Conservation (phyloP, 2,329 filamentous ascomycete species). For the Trichocomaceae sp. region DNA sequence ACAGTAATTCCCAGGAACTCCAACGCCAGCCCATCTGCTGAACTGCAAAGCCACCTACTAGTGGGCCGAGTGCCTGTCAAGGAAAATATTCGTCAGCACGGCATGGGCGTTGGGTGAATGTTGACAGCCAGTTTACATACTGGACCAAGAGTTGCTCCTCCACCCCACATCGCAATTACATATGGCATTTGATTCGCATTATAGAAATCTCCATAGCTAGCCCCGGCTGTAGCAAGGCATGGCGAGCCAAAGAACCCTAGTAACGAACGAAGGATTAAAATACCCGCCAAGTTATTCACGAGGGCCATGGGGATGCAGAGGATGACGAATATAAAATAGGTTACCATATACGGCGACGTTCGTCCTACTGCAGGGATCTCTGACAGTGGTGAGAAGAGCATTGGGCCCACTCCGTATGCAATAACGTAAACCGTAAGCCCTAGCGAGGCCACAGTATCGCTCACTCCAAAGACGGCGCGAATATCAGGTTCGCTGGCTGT, state of each 20-base stretch:
- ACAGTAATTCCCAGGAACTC: conserved; percentile 53
- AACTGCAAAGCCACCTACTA: conserved; percentile 58
- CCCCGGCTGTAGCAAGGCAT: conserved; percentile 54
- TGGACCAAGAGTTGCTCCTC: background rate
- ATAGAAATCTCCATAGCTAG: conserved; percentile 38
- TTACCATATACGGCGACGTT: conserved; percentile 61
- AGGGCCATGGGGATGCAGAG: conserved; percentile 59
- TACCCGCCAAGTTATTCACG: conserved; percentile 55
- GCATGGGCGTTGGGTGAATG: background rate
- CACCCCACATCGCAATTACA: background rate
- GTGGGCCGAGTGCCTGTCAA: conserved; percentile 53
- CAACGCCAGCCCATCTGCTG: conserved; percentile 50
- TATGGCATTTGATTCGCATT: background rate
- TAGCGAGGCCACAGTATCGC: conserved; percentile 24
- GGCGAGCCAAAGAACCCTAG: conserved; percentile 63
- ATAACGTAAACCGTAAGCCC: conserved; percentile 31
- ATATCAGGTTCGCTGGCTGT: conserved; percentile 22
- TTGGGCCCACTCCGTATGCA: conserved; percentile 53
- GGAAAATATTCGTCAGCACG: conserved; percentile 38
- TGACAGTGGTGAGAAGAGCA: conserved; percentile 59
- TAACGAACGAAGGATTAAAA: conserved; percentile 59
- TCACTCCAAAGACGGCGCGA: conserved; percentile 23
- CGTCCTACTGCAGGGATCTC: conserved; percentile 63
- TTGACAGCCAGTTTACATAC: background rate
- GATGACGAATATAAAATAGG: conserved; percentile 63